These are phyloP conservation scores for Neopestalotiopsis rosae DNA, from an alignment of 2,329 filamentous ascomycete genomes.

Conservation along the genomic window DNA sequence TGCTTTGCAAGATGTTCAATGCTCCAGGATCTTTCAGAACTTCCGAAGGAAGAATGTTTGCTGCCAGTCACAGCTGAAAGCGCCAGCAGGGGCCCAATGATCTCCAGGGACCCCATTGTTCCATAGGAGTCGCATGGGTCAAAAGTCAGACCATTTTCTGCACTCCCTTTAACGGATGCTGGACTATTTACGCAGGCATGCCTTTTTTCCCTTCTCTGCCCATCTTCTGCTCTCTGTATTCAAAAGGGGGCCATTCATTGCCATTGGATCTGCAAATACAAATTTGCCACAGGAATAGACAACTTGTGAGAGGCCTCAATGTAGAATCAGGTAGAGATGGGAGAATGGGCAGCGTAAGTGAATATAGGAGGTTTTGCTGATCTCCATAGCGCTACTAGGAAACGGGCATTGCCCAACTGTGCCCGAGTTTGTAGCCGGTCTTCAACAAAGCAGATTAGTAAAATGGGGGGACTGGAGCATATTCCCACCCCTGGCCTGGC, in stretches of 20 bases:
- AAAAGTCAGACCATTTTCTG: slow-evolving; percentile 14
- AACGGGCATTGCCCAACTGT: neutral
- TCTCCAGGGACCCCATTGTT: slow-evolving; percentile 9
- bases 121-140: slow-evolving; percentile 13
- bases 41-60: neutral
- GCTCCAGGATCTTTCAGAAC: neutral
- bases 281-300: neutral
- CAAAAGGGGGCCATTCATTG: neutral
- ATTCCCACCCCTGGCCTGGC: neutral
- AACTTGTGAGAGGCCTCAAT: neutral
- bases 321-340: neutral
- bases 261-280: neutral
- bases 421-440: neutral
- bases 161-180: slow-evolving; percentile 3
- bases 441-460: slow-evolving; percentile 1
- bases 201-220: neutral
- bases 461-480: neutral
- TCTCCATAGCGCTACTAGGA: neutral
- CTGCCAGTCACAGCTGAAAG: neutral
- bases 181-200: neutral
- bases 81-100: slow-evolving; percentile 9
- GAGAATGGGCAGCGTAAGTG: neutral
- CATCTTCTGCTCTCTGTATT: too few species aligned
- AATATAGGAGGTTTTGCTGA: slow-evolving; percentile 1
- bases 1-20: neutral